These are phyloP conservation scores for Discostella pseudostelligera DNA, from an alignment of 108 stramenopile species.

Conservation along the genomic window DNA sequence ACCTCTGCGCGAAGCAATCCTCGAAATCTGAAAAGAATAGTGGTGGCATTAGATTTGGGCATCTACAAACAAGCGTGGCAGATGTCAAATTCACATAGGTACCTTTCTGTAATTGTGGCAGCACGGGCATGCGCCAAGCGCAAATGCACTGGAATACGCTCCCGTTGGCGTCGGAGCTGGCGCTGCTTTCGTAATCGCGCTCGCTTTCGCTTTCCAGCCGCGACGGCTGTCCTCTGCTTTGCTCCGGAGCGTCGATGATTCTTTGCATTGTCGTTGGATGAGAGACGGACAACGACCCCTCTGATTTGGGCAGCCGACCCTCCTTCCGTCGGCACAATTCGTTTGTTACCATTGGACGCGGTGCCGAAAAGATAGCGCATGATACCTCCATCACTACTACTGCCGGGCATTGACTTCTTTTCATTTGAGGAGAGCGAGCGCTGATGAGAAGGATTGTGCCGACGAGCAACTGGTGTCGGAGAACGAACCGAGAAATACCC, in stretches of 20 bases:
- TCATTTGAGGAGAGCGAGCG: conserved; percentile 8
- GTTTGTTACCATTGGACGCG: neutral
- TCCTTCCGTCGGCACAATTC: neutral
- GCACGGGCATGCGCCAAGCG: conserved; percentile 69
- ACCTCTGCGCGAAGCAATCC: conserved; percentile 52
- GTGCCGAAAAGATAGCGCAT: conserved; percentile 23
- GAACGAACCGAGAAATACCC: conserved; percentile 26
- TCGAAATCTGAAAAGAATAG: conserved; percentile 28
- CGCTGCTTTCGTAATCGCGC: conserved; percentile 17
- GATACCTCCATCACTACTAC: conserved; percentile 20
- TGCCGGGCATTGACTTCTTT: neutral
- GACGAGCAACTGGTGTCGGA: conserved; percentile 5
- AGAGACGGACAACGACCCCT: neutral
- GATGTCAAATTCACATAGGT: neutral
- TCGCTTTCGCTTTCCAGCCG: conserved; percentile 26
- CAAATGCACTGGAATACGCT: conserved; percentile 59
- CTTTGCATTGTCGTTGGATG: neutral
- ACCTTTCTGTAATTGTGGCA: conserved; percentile 41
- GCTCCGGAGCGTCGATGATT: neutral
- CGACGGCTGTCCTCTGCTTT: conserved; percentile 13
- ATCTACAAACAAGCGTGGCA: too few species aligned
- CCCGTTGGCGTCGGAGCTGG: conserved; percentile 20
- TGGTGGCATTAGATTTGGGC: neutral
- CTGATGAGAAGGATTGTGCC: neutral
- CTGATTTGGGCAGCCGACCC: neutral